Evolutionary conservation across 176 grass and related monocot genomes (phyloP).

Genomic region (Aegilops tauschii): DNA sequence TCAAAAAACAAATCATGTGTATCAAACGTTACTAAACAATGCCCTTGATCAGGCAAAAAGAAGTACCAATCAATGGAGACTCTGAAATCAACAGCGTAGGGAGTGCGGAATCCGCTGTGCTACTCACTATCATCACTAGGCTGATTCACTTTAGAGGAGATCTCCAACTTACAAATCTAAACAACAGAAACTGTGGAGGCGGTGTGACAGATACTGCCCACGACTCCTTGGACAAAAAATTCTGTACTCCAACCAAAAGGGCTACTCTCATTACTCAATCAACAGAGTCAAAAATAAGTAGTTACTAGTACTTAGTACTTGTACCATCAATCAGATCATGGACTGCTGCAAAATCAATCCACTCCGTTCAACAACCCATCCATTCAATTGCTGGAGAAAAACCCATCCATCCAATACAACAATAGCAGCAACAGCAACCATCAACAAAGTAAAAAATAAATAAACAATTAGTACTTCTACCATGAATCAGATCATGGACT

Average conservation of each 20-base stretch:
- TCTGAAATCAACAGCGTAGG: not conserved
- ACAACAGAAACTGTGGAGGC: not conserved
- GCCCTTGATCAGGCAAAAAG: not conserved
- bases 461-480: not conserved
- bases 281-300: not conserved
- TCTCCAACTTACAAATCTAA: not conserved
- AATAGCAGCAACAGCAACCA: not conserved
- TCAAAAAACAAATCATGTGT: not conserved
- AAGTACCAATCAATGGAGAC: not conserved
- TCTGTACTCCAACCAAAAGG: not conserved
- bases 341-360: not conserved
- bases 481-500: not conserved
- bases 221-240: not conserved
- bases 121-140: not conserved
- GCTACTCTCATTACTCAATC: not conserved
- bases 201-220: not conserved
- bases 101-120: no score
- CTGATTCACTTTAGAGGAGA: not conserved
- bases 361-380: not conserved
- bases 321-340: not conserved
- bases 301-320: not conserved
- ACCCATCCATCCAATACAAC: no score
- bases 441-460: not conserved
- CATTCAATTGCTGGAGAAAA: not conserved
- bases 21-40: not conserved